These are phyloP conservation scores for Posidonia oceanica DNA, from an alignment of 116 monocot genomes.

Conservation along the genomic window DNA sequence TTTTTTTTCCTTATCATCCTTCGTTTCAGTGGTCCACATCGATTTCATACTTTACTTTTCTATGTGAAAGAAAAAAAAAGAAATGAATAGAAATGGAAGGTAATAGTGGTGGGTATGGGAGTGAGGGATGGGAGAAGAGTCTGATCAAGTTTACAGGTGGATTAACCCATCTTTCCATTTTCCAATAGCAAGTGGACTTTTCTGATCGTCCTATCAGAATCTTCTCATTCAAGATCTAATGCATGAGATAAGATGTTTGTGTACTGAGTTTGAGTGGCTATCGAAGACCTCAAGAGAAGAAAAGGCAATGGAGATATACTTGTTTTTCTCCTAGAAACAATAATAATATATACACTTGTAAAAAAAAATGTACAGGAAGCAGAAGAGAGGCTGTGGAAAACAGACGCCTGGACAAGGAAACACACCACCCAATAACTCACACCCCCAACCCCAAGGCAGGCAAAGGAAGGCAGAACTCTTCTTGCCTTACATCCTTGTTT, in stretches of 20 bases:
- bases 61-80: no score
- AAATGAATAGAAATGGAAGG: not conserved
- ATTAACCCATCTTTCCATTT: not conserved
- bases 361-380: not conserved
- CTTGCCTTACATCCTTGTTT: not conserved
- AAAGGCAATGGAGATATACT: not conserved
- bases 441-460: slow-evolving; percentile 3
- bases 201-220: slow-evolving; percentile 4
- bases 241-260: not conserved
- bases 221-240: not conserved
- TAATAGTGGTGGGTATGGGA: slow-evolving; percentile 3
- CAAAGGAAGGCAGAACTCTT: not conserved
- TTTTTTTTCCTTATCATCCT: not conserved
- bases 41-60: not conserved
- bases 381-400: not conserved
- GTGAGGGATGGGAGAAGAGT: slow-evolving; percentile 9
- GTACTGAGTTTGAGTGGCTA: not conserved
- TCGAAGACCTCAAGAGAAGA: no score
- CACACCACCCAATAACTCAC: slow-evolving; percentile 14
- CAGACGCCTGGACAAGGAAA: slow-evolving; percentile 6
- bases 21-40: not conserved
- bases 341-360: not conserved
- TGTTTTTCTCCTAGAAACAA: no score
- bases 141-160: slow-evolving; percentile 5
- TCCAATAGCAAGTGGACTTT: slow-evolving; percentile 6